Conservation (phyloP, 768 basidiomycete genomes). For the Thelephora aurantiotincta region DNA sequence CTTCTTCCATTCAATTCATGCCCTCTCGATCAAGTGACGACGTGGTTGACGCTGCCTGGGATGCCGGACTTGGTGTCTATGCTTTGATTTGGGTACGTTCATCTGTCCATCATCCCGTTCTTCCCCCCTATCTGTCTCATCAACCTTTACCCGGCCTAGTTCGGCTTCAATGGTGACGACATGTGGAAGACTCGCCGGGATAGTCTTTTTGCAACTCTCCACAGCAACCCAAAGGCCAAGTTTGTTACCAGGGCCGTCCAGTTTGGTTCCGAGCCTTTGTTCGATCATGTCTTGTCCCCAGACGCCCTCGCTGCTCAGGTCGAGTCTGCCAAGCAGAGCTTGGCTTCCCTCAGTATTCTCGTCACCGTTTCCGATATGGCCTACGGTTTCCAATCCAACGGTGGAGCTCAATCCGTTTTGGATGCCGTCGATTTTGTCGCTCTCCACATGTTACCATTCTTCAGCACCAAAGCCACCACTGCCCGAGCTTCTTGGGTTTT, state of each 20-base stretch:
- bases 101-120: neutral
- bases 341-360: conserved; percentile 12
- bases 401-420: conserved; percentile 14
- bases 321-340: conserved; percentile 10
- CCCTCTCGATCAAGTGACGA: conserved; percentile 27
- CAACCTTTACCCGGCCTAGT: conserved; percentile 10
- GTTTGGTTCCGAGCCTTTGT: conserved; percentile 62
- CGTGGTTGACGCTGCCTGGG: conserved; percentile 54
- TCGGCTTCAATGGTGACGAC: conserved; percentile 24
- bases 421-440: conserved; percentile 14
- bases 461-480: neutral
- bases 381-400: conserved; percentile 14
- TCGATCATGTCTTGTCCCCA: conserved; percentile 38
- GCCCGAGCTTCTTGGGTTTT: neutral
- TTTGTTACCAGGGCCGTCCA: conserved; percentile 54
- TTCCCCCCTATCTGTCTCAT: neutral
- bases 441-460: conserved; percentile 16
- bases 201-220: conserved; percentile 33
- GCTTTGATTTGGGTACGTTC: conserved; percentile 52
- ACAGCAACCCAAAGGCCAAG: conserved; percentile 45
- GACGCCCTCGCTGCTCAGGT: conserved; percentile 22
- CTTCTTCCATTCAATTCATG: neutral
- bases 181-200: conserved; percentile 43
- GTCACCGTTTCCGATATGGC: conserved; percentile 15
- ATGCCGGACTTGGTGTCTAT: conserved; percentile 49